A percentile compares a stretch with the other conserved stretches of the same genome.
These are phyloP conservation scores for Pleurotus tuber-regium DNA, from an alignment of 768 basidiomycete species.

Conservation along the genomic window DNA sequence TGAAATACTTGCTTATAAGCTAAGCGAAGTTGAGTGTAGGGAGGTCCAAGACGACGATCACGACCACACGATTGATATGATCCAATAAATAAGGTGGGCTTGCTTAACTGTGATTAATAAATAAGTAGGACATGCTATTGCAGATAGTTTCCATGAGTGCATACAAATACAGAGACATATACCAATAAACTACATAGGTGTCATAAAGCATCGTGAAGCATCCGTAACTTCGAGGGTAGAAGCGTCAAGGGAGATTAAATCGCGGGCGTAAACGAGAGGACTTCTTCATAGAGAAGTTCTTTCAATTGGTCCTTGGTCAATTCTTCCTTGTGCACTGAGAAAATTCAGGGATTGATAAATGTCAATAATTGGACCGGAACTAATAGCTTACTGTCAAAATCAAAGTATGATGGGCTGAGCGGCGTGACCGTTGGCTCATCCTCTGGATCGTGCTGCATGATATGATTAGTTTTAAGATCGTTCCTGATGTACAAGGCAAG, in stretches of 20 bases:
- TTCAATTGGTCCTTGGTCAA: conserved; percentile 80
- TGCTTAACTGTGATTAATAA: too few relatives aligned
- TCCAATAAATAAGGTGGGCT: too few relatives aligned
- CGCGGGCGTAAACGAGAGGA: conserved; percentile 68
- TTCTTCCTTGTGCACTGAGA: conserved; percentile 65
- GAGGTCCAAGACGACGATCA: too few relatives aligned
- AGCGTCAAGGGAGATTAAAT: conserved; percentile 37
- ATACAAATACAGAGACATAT: conserved; percentile 7
- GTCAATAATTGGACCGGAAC: not conserved
- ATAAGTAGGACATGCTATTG: conserved; percentile 4
- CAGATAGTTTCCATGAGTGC: not conserved
- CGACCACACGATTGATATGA: too few relatives aligned
- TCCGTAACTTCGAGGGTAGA: not conserved
- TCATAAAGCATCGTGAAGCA: not conserved
- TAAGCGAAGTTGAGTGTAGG: too few relatives aligned
- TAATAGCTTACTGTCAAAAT: conserved; percentile 71
- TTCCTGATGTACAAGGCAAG: not conserved
- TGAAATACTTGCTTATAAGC: too few relatives aligned
- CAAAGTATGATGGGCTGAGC: conserved; percentile 83
- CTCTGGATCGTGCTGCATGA: conserved; percentile 72
- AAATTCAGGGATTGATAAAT: conserved; percentile 4
- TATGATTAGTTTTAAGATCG: conserved; percentile 12
- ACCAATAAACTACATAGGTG: conserved; percentile 1
- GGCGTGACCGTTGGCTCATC: conserved; percentile 86
- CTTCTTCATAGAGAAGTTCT: conserved; percentile 81